A percentile compares a stretch with the other conserved stretches of the same genome.
phyloP scores from a whole-genome alignment of 495 filamentous ascomycete species.

The Penicillium psychrofluorescens region DNA sequence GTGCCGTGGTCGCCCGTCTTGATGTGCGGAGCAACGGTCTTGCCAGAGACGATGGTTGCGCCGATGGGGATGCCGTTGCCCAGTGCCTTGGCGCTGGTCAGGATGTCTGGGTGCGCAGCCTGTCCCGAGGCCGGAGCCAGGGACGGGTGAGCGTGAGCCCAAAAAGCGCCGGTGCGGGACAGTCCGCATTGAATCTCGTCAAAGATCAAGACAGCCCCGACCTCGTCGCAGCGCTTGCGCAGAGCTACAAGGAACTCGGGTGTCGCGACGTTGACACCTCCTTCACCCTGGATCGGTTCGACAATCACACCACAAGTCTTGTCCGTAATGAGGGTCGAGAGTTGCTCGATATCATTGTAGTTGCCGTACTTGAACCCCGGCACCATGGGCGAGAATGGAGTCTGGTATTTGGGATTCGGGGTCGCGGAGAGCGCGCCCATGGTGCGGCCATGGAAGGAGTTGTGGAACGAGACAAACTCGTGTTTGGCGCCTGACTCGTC shows the following conservation, averaged over 20 bases:
- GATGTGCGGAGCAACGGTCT: constrained; percentile 71
- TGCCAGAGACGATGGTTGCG: constrained; percentile 73
- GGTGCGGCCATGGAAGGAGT: constrained; percentile 92
- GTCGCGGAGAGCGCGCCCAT: constrained; percentile 90
- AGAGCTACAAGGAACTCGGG: constrained; percentile 74
- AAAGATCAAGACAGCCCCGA: constrained; percentile 83
- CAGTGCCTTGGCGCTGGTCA: constrained; percentile 91
- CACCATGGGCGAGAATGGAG: constrained; percentile 89
- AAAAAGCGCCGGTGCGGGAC: constrained; percentile 75
- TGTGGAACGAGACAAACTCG: constrained; percentile 81
- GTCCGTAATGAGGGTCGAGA: constrained; percentile 67
- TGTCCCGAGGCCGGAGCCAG: constrained; percentile 30
- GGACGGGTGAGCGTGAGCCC: constrained; percentile 74
- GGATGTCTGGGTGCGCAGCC: constrained; percentile 84
- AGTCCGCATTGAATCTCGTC: constrained; percentile 97
- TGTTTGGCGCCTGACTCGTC: constrained; percentile 67
- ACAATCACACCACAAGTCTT: constrained; percentile 92
- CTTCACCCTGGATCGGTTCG: constrained; percentile 97
- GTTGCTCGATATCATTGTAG: constrained; percentile 70
- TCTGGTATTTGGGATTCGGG: constrained; percentile 97
- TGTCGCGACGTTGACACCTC: constrained; percentile 78
- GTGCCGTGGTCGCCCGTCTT: constrained; percentile 92
- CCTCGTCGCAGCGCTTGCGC: constrained; percentile 71
- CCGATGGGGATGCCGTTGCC: constrained; percentile 95
- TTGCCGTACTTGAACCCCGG: constrained; percentile 84